Evolutionary conservation across 352 stramenopile species (phyloP).

Genomic region (Globisporangium lucens): DNA sequence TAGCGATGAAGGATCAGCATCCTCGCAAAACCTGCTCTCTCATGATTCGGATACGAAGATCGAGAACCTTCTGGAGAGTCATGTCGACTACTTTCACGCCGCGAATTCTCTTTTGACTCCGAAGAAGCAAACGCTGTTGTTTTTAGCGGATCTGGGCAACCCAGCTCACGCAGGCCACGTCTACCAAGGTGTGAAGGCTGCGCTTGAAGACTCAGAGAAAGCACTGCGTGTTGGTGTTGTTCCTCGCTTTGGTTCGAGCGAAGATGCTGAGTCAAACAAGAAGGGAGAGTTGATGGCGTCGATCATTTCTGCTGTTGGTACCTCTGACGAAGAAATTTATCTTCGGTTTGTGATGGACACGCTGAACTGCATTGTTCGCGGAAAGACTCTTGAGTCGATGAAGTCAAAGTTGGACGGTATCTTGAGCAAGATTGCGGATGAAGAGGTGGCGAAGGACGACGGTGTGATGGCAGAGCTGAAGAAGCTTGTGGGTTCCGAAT

Average conservation of each 20-base stretch:
- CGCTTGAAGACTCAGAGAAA: conserved; percentile 65
- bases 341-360: conserved; percentile 58
- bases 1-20: conserved; percentile 4
- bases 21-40: conserved; percentile 44
- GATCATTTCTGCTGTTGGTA: conserved; percentile 45
- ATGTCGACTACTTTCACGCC: conserved; percentile 64
- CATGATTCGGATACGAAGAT: conserved; percentile 61
- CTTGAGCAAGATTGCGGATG: conserved; percentile 26
- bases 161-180: conserved; percentile 51
- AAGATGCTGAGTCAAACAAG: conserved; percentile 2
- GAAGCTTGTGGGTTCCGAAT: conserved; percentile 18
- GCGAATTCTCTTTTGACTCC: conserved; percentile 35
- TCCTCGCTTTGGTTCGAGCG: conserved; percentile 25
- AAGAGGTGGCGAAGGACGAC: conserved; percentile 13
- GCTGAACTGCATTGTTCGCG: conserved; percentile 49
- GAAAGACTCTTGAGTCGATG: conserved; percentile 44
- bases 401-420: conserved; percentile 51
- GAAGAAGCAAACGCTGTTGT: conserved; percentile 77
- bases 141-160: conserved; percentile 50
- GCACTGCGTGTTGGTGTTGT: conserved; percentile 59
- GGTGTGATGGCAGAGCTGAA: conserved; percentile 16
- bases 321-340: conserved; percentile 52
- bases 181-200: conserved; percentile 54
- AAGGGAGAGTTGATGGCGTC: conserved; percentile 34
- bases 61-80: conserved; percentile 36